Percentiles rank a stretch among this genome's conserved stretches.
phyloP scores from a whole-genome alignment of 345 rosid genomes.

The Litchi chinensis region DNA sequence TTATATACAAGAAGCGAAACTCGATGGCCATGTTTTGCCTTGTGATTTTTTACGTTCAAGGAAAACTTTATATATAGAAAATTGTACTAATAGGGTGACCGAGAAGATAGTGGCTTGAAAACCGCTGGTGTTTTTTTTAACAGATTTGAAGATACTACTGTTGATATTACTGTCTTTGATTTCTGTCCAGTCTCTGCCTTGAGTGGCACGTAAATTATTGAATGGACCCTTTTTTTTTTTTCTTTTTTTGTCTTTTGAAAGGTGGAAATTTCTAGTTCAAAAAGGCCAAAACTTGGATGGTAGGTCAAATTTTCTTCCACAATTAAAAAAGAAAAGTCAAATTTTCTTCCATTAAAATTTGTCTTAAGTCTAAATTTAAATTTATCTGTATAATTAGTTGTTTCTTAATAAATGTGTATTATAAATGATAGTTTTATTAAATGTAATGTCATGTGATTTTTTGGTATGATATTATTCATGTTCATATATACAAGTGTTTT shows the following conservation, averaged over 20 bases:
- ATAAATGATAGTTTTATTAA: no score
- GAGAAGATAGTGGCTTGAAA: neutral
- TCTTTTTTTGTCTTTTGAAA: neutral
- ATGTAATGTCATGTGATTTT: no score
- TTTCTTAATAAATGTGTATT: no score
- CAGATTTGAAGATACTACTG: neutral
- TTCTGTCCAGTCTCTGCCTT: neutral
- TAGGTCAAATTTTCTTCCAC: no score
- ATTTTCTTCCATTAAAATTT: no score
- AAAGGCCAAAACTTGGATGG: no score
- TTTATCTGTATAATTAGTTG: no score
- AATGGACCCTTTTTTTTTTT: neutral
- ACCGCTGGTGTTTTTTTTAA: neutral
- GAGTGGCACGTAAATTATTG: neutral
- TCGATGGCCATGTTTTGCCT: neutral
- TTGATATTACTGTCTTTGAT: neutral
- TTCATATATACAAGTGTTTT: no score
- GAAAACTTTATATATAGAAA: neutral
- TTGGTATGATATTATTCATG: no score
- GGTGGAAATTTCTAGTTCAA: no score
- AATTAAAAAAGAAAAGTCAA: no score
- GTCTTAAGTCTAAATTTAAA: no score
- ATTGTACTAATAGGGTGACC: neutral
- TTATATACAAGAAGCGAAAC: neutral
- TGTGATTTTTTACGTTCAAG: conserved; percentile 14